phyloP scores from a whole-genome alignment of 1,284 basidiomycete genomes.

The Laetiporus sulphureus region DNA sequence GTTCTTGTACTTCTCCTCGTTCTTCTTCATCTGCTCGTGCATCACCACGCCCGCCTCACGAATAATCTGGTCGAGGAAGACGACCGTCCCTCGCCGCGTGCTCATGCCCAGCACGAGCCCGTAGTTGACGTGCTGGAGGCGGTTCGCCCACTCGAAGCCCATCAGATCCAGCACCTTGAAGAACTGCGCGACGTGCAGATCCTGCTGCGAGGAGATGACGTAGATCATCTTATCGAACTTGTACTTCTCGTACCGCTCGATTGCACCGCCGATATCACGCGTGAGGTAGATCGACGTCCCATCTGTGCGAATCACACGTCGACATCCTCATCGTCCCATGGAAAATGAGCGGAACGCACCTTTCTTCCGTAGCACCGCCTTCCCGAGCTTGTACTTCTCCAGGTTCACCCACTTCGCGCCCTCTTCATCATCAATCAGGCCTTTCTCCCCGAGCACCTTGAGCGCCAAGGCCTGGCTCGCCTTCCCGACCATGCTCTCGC shows the following conservation, averaged over 20 bases:
- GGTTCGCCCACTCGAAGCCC: conserved; percentile 82
- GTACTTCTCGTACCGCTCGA: conserved; percentile 89
- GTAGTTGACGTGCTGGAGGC: conserved; percentile 88
- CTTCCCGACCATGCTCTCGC: conserved; percentile 86
- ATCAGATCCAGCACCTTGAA: conserved; percentile 94
- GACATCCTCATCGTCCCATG: background rate
- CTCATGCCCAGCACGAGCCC: conserved; percentile 95
- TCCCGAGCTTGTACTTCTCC: conserved; percentile 85
- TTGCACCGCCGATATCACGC: conserved; percentile 94
- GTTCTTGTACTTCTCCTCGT: conserved; percentile 88
- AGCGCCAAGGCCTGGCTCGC: conserved; percentile 74
- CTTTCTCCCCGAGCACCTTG: conserved; percentile 49
- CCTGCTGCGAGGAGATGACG: conserved; percentile 92
- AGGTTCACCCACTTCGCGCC: conserved; percentile 79
- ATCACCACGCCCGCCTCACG: conserved; percentile 87
- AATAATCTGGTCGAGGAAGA: conserved; percentile 95
- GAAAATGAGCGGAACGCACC: conserved; percentile 35
- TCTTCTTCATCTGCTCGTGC: conserved; percentile 96
- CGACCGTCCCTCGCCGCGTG: conserved; percentile 93
- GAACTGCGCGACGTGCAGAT: conserved; percentile 89
- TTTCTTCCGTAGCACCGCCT: conserved; percentile 86
- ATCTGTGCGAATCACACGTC: conserved; percentile 41
- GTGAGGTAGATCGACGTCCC: conserved; percentile 98
- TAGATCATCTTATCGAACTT: conserved; percentile 99
- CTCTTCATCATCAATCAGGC: conserved; percentile 52